These are phyloP conservation scores for Astrocystis sublimbata DNA, from an alignment of 495 filamentous ascomycete genomes.

Conservation along the genomic window DNA sequence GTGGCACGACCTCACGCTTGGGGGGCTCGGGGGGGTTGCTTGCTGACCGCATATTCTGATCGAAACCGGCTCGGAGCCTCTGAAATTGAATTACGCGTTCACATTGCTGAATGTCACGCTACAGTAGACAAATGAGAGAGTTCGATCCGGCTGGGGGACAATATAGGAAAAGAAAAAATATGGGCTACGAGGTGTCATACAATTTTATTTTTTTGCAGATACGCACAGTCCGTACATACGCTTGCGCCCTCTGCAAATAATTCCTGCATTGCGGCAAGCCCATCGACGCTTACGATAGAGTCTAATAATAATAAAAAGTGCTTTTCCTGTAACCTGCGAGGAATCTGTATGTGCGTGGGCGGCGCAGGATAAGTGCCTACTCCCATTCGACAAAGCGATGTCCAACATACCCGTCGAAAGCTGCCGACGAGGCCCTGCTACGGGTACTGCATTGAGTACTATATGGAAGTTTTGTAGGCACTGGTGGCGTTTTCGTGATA, in stretches of 20 bases:
- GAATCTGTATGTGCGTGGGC: neutral
- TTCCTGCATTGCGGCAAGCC: constrained; percentile 7
- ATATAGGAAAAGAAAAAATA: neutral
- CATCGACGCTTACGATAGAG: constrained; percentile 7
- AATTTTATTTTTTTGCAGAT: no score
- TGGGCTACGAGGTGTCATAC: neutral
- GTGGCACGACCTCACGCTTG: constrained; percentile 8
- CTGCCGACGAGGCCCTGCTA: neutral
- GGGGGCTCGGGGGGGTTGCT: neutral
- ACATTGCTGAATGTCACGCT: neutral
- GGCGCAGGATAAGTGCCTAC: neutral
- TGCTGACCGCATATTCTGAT: neutral
- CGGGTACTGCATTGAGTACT: neutral
- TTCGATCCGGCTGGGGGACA: neutral
- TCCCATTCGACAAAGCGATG: neutral
- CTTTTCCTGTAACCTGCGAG: neutral
- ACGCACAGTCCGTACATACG: neutral
- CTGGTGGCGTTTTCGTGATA: neutral
- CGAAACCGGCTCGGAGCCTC: neutral
- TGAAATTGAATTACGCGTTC: constrained; percentile 16
- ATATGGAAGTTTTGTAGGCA: neutral
- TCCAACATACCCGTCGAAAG: neutral
- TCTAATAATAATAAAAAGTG: constrained; percentile 19
- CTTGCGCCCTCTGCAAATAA: constrained; percentile 3
- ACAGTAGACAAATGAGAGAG: neutral